phyloP scores from a whole-genome alignment of 148 eudicot species.

The Rheum nobile region DNA sequence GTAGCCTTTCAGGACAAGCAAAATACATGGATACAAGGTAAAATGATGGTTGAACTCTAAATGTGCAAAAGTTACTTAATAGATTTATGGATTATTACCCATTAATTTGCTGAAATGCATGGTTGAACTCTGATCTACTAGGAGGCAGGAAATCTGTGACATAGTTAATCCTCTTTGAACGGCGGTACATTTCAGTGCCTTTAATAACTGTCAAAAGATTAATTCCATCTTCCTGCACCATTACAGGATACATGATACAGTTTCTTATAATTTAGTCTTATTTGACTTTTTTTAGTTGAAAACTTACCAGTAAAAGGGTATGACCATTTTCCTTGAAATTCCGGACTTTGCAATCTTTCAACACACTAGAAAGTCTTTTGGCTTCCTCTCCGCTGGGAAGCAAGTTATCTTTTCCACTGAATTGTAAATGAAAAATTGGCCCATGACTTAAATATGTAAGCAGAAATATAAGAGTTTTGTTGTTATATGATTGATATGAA shows the following conservation, averaged over 20 bases:
- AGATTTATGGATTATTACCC: not conserved
- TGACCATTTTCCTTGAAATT: slow-evolving; percentile 83
- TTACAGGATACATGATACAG: not conserved
- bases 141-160: slow-evolving; percentile 68
- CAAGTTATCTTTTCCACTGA: slow-evolving; percentile 93
- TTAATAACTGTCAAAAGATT: slow-evolving; percentile 66
- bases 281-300: not conserved
- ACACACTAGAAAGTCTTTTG: slow-evolving; percentile 39
- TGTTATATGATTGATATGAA: too few species aligned
- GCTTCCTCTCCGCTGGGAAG: slow-evolving; percentile 90
- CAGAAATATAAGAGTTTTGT: not conserved
- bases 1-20: not conserved
- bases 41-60: too few species aligned
- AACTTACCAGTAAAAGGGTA: slow-evolving; percentile 73
- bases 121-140: slow-evolving; percentile 55
- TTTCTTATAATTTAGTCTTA: not conserved
- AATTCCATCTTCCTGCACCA: slow-evolving; percentile 85
- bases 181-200: slow-evolving; percentile 63
- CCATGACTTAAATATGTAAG: not conserved
- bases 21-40: not conserved
- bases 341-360: slow-evolving; percentile 59
- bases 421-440: not conserved
- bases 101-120: slow-evolving; percentile 4
- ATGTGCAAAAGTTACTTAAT: not conserved
- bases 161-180: slow-evolving; percentile 46